Conservation (phyloP, 345 rosid species). For the Dimocarpus longan region DNA sequence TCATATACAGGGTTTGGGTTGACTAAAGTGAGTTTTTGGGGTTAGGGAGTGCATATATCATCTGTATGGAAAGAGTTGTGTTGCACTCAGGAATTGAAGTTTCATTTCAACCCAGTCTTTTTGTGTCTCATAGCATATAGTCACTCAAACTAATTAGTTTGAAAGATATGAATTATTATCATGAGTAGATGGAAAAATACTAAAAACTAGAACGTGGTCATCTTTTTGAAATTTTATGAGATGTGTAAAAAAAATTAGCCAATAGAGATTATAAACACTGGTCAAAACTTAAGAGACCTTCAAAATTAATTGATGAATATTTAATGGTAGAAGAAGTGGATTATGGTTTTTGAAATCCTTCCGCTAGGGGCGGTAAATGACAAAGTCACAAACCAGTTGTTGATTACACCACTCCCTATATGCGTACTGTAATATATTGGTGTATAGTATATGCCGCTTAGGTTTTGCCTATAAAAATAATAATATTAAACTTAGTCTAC, state of each 20-base stretch:
- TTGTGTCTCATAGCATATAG: too few relatives aligned
- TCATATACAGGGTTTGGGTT: too few relatives aligned
- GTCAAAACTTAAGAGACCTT: not conserved
- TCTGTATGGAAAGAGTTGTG: not conserved
- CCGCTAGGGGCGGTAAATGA: not conserved
- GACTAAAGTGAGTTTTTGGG: too few relatives aligned
- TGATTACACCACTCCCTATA: not conserved
- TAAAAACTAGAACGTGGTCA: not conserved
- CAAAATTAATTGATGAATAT: not conserved
- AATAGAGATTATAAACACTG: not conserved
- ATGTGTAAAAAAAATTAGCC: not conserved
- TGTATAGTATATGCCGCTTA: not conserved
- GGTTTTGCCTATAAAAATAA: too few relatives aligned
- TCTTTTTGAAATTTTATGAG: not conserved
- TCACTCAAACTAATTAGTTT: too few relatives aligned
- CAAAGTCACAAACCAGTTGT: not conserved
- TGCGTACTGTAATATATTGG: not conserved
- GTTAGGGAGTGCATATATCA: not conserved
- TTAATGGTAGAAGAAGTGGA: not conserved
- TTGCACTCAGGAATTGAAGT: not conserved
- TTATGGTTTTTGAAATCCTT: not conserved
- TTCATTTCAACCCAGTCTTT: too few relatives aligned
- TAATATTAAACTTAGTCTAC: too few relatives aligned
- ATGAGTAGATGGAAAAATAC: not conserved
- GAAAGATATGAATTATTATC: too few relatives aligned